Conservation (phyloP, 2,329 filamentous ascomycete genomes). For the Thelonectria blattea region DNA sequence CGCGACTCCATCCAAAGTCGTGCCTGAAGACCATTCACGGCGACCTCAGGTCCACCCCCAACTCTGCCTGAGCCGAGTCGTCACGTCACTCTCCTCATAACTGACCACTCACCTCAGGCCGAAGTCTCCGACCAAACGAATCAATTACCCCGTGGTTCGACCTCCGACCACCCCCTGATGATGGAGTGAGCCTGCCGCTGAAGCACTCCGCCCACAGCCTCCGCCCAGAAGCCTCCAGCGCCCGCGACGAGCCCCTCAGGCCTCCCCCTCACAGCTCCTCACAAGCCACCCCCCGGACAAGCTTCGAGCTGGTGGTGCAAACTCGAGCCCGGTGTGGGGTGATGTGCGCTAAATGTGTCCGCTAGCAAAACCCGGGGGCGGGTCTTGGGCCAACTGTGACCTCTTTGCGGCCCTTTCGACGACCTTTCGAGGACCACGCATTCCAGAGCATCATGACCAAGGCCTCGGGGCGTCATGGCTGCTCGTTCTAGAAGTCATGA, state of each 20-base stretch:
- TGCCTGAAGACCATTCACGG: neutral
- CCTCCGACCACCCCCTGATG: neutral
- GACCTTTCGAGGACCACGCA: neutral
- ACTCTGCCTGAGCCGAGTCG: conserved; percentile 1
- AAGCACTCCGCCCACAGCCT: neutral
- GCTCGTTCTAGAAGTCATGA: neutral
- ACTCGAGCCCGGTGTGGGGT: conserved; percentile 19
- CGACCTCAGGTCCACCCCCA: neutral
- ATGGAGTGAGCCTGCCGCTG: neutral
- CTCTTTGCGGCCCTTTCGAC: neutral
- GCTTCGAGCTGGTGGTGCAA: conserved; percentile 9
- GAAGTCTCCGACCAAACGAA: neutral
- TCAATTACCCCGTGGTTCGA: conserved; percentile 15
- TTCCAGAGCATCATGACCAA: conserved; percentile 4
- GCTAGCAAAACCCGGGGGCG: conserved; percentile 23
- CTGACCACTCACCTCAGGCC: conserved; percentile 8
- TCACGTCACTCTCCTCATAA: conserved; percentile 13
- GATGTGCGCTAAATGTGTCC: conserved; percentile 17
- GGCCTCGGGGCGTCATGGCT: neutral
- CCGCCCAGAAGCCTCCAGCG: neutral
- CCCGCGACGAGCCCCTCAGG: neutral
- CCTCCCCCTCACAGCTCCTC: neutral
- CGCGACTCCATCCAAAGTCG: neutral
- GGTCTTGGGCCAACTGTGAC: conserved; percentile 9
- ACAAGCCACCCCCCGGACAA: neutral